Base-by-base conservation (phyloP, 345 rosid species). In the Erucastrum elatum region DNA sequence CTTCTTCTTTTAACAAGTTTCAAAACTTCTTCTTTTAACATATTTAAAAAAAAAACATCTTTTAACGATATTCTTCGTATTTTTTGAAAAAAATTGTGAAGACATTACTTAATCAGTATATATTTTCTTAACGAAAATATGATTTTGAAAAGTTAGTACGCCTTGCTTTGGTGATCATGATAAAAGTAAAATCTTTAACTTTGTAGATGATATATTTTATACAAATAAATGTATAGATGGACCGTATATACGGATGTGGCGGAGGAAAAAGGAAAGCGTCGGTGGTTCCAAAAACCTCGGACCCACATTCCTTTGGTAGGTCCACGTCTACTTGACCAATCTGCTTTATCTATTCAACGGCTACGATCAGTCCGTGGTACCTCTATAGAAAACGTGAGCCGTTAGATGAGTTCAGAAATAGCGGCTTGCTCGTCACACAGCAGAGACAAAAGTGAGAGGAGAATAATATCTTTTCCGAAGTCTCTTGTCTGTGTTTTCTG, bases 381-480 rank as follows among this genome's bases (percentile, higher is more conserved):
- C 25, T 29, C 46, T 0, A 3, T 46, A 71, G 49, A 33, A 2
- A 49, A 72, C 0, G 4, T 1, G 0, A 81, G 79, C 86, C 86
- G 87, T 81, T n/a, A 64, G 87, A 84, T 88, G 59, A 1, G 26
- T 35, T 85, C 85, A 88, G 87, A 84, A 46, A 87, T 84, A 81
- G 83, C 88, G 89, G 95, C 88, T 68, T 85, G 76, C 78, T 83
- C 90, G 73, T 88, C 86, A 89, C 85, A 71, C 39, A 67, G 46
- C 51, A 17, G 86, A 68, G 87, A 85, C 88, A 75, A 81, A 77
- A 65, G 80, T 74, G 65, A 27, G n/a, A 51, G 35, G 72, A 77
- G 76, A 79, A 66, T 31, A 70, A 61, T 53, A 80, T 80, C 25
- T 79, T 80, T 80, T 64, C 75, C 56, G 55, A 56, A 80, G 83